Evolutionary conservation across 306 rosid species (phyloP).

Genomic region (Luffa aegyptiaca): DNA sequence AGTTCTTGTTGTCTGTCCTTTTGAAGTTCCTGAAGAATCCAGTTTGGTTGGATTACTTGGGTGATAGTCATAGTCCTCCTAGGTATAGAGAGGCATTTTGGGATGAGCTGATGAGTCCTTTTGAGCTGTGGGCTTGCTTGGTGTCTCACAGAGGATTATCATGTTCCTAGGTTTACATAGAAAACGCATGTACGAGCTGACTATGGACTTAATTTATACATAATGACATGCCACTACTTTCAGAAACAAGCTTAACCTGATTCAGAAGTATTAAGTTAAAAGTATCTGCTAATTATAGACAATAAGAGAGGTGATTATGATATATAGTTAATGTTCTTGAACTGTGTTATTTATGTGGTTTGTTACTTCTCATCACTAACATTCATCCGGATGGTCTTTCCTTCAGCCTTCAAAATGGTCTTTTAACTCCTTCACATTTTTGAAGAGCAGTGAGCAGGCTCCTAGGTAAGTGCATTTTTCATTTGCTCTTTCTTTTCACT

Average conservation of each 20-base stretch:
- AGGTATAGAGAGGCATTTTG: not conserved
- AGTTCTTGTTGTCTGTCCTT: no score
- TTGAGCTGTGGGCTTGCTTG: not conserved
- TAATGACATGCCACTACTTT: not conserved
- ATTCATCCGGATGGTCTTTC: conserved; percentile 12
- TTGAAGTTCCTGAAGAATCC: no score
- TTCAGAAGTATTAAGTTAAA: not conserved
- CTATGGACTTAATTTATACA: not conserved
- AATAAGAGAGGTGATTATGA: not conserved
- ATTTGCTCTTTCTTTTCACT: not conserved
- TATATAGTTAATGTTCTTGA: not conserved
- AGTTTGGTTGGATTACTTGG: no score
- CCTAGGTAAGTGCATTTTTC: conserved; percentile 40
- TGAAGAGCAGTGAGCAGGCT: conserved; percentile 89
- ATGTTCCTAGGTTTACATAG: not conserved
- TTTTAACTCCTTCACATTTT: conserved; percentile 69
- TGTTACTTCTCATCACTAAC: conserved; percentile 6
- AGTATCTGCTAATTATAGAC: not conserved
- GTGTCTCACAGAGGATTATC: not conserved
- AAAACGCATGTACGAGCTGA: not conserved
- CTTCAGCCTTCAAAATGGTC: conserved; percentile 88
- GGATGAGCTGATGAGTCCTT: not conserved
- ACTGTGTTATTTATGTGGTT: not conserved
- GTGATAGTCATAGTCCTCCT: not conserved
- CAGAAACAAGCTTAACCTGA: not conserved